phyloP scores from a whole-genome alignment of 2,329 filamentous ascomycete species.

The Neofusicoccum sp. region DNA sequence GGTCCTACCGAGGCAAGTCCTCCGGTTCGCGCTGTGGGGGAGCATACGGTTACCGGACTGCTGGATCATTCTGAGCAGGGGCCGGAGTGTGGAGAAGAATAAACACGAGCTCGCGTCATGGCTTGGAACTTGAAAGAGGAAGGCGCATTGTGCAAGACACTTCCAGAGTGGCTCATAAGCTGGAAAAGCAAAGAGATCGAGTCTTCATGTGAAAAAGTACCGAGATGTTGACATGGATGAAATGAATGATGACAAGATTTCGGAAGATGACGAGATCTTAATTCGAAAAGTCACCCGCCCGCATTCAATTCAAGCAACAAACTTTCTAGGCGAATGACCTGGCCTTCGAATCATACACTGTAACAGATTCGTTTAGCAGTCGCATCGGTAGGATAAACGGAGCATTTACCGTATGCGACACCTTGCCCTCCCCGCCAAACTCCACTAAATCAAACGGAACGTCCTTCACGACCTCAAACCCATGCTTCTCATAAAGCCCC shows the following conservation, averaged over 20 bases:
- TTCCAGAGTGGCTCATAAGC: background rate
- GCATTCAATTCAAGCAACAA: background rate
- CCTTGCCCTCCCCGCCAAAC: conserved; percentile 31
- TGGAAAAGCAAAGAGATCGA: background rate
- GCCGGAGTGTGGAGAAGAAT: background rate
- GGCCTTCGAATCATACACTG: conserved; percentile 10
- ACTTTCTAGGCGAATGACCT: conserved; percentile 1
- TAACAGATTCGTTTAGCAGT: background rate
- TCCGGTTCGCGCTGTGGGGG: background rate
- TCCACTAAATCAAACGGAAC: conserved; percentile 35
- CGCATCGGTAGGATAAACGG: background rate
- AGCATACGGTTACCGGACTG: background rate
- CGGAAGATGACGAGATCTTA: background rate
- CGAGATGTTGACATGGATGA: background rate
- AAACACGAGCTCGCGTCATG: conserved; percentile 2
- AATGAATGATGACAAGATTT: background rate
- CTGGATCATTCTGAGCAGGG: background rate
- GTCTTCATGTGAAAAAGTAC: background rate
- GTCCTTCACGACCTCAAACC: conserved; percentile 32
- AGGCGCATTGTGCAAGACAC: background rate
- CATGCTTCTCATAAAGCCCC: conserved; percentile 37
- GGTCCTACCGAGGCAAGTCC: background rate
- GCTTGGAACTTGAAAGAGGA: background rate
- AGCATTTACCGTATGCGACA: conserved; percentile 35
- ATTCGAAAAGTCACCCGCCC: background rate